These are phyloP conservation scores for Botrytis paeoniae DNA, from an alignment of 2,329 filamentous ascomycete genomes.

Conservation along the genomic window DNA sequence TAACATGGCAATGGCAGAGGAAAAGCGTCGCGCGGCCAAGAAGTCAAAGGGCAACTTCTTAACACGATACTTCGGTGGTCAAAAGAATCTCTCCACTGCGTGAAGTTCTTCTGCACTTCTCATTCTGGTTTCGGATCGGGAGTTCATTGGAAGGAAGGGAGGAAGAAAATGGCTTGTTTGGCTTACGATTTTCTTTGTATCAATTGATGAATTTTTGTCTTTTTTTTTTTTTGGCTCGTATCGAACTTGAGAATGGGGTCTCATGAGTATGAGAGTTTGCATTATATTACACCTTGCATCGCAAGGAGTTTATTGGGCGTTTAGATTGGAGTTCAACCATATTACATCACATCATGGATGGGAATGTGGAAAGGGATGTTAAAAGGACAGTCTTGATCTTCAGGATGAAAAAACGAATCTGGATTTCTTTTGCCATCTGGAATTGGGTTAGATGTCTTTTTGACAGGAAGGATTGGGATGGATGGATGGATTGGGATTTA, in stretches of 20 bases:
- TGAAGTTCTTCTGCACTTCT: background rate
- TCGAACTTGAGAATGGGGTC: background rate
- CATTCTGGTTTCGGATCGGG: background rate
- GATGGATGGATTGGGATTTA: background rate
- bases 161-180: slow-evolving; percentile 7
- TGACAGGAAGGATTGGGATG: slow-evolving; percentile 8
- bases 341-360: slow-evolving; percentile 5
- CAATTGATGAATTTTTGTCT: slow-evolving; percentile 8
- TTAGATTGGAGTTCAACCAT: background rate
- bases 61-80: slow-evolving; percentile 30
- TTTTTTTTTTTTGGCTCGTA: background rate
- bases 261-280: background rate
- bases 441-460: slow-evolving; percentile 10
- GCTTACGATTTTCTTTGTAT: slow-evolving; percentile 19
- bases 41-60: slow-evolving; percentile 34
- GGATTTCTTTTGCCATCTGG: slow-evolving; percentile 13
- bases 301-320: slow-evolving; percentile 19
- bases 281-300: slow-evolving; percentile 12
- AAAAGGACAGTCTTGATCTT: slow-evolving; percentile 7
- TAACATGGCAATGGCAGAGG: slow-evolving; percentile 26
- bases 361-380: slow-evolving; percentile 10
- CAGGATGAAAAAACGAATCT: slow-evolving; percentile 14
- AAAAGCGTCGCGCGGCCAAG: slow-evolving; percentile 28
- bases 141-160: background rate
- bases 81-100: slow-evolving; percentile 9